A percentile compares a stretch with the other conserved stretches of the same genome.
These are phyloP conservation scores for Pyropia haitanensis DNA, from an alignment of 23 red algal genomes.

Conservation along the genomic window DNA sequence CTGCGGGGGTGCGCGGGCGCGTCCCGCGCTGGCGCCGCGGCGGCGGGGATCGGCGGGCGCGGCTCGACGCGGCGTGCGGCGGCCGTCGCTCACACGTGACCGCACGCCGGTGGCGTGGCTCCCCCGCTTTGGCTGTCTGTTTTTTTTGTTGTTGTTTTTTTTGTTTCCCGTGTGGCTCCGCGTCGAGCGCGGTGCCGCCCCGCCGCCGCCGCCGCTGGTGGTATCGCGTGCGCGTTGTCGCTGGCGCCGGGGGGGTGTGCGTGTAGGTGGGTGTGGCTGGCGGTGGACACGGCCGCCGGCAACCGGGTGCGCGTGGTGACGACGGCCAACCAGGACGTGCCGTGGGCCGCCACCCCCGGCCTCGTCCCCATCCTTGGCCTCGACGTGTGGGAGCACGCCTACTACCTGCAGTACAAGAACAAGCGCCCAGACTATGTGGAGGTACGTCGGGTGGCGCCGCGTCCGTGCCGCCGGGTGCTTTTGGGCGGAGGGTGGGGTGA, in stretches of 20 bases:
- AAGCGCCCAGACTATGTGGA: slow-evolving; percentile 32
- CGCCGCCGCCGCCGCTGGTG: too few relatives aligned
- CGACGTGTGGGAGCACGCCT: slow-evolving; percentile 60
- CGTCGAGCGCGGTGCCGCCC: too few relatives aligned
- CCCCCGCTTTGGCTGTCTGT: too few relatives aligned
- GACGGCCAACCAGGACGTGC: slow-evolving; percentile 29
- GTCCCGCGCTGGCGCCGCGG: not conserved
- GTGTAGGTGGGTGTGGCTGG: slow-evolving; percentile 7
- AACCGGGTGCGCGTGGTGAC: slow-evolving; percentile 16
- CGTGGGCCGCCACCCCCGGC: slow-evolving; percentile 2
- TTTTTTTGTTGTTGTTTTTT: too few relatives aligned
- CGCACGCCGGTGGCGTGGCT: too few relatives aligned
- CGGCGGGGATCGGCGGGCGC: too few relatives aligned
- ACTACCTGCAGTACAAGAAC: slow-evolving; percentile 52
- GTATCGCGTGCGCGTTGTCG: too few relatives aligned
- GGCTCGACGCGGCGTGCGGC: too few relatives aligned
- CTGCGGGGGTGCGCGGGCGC: not conserved
- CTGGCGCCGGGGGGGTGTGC: not conserved
- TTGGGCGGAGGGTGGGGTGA: too few relatives aligned
- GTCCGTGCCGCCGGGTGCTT: too few relatives aligned
- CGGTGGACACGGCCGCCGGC: not conserved
- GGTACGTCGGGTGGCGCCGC: not conserved
- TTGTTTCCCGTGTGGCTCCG: too few relatives aligned
- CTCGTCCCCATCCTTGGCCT: slow-evolving; percentile 35
- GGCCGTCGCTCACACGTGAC: too few relatives aligned